Base-by-base conservation (phyloP, 768 basidiomycete genomes). In the Phaffia tasmanica region DNA sequence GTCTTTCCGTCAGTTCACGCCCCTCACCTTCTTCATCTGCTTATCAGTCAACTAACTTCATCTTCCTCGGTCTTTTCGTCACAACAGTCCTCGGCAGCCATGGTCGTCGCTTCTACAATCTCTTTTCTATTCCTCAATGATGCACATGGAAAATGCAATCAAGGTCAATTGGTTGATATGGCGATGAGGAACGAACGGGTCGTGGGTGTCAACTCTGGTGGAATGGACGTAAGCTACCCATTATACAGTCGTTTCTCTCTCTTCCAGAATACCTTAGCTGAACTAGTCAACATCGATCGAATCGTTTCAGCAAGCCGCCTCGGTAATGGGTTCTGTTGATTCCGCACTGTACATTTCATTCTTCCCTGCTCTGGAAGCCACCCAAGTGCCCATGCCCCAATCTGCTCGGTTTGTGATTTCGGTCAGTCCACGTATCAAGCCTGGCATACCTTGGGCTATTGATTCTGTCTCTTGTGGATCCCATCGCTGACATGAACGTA, bases 51-150 rank as follows among this genome's bases (percentile, higher is more conserved):
- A 53, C 51, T 21, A 18, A 21, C n/a, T 53, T 16, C 16, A 53
- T 16, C 21, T 53, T 53, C 27, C 27, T 21, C 21, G 21, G 51
- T 27, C n/a, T 4, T 30, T 42, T 3, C 29, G 6, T 42, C 35
- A 5, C 4, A 42, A 6, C 57, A 58, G 58, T 89, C 87, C 18
- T 89, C 87, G 70, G 88, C 89, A 0, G 91, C 91, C 0, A 86
- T 94, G 84, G 88, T 91, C 46, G 88, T 93, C 27, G 87, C 88
- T 0, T 88, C 87, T 50, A 86, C 89, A 0, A 79, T 93, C 35
- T 83, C 86, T 0, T 88, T 92, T 74, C 78, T 92, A 30, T 85
- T 85, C 7, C 83, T 85, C 53, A 90, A 92, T 69, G 82, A 83
- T 62, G 85, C 88, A 73, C 76, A 81, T 16, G 73, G 76, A 14